phyloP scores from a whole-genome alignment of 2,329 filamentous ascomycete genomes.

The Eutypa lata region DNA sequence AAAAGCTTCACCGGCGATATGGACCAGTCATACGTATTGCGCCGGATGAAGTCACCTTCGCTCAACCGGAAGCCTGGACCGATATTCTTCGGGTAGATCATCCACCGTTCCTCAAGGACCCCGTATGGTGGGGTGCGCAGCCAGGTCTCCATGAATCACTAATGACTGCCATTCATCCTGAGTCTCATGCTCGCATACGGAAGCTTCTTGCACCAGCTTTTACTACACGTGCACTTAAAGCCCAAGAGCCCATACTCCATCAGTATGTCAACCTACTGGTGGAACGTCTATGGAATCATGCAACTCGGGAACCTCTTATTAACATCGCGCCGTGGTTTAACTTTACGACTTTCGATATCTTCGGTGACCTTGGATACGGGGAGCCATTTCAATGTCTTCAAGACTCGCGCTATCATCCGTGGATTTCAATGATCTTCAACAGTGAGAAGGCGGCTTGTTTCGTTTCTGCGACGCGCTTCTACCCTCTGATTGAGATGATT shows the following conservation, averaged over 20 bases:
- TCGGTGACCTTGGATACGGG: conserved; percentile 32
- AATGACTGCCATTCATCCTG: conserved; percentile 24
- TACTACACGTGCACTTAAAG: conserved; percentile 19
- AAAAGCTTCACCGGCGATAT: conserved; percentile 18
- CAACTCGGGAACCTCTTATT: conserved; percentile 1
- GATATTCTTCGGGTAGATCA: conserved; percentile 14
- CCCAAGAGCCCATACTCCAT: conserved; percentile 25
- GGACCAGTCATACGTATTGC: conserved; percentile 19
- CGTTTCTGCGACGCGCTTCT: conserved; percentile 17
- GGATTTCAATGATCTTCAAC: conserved; percentile 23
- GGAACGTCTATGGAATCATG: conserved; percentile 12
- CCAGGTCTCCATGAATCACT: conserved; percentile 19
- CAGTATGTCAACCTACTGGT: conserved; percentile 24
- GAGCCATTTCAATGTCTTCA: conserved; percentile 28
- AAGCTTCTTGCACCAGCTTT: conserved; percentile 23
- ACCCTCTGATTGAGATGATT: conserved; percentile 15
- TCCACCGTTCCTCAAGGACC: conserved; percentile 21
- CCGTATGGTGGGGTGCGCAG: conserved; percentile 23
- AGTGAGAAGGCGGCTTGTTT: conserved; percentile 19
- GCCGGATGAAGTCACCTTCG: conserved; percentile 19
- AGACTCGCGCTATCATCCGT: conserved; percentile 23
- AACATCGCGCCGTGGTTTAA: conserved; percentile 22
- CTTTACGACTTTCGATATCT: conserved; percentile 35
- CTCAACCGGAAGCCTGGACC: conserved; percentile 12
- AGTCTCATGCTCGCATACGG: conserved; percentile 19